Base-by-base conservation (phyloP, 345 rosid genomes). In the Rhizophora apiculata region DNA sequence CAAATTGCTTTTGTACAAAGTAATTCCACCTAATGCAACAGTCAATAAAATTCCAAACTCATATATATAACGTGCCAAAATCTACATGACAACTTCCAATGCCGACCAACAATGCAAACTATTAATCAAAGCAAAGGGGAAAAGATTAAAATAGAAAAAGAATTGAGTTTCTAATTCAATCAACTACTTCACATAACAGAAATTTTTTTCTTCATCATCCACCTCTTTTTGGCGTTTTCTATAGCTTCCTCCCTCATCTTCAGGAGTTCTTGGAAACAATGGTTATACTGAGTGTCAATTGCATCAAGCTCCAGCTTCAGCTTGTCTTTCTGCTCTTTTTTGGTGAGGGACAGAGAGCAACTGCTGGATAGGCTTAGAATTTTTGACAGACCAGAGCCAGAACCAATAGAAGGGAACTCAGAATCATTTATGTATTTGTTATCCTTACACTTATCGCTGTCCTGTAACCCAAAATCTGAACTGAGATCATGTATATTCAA, bases 191-290 rank as follows among this genome's bases (percentile, higher is more conserved):
- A 79, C 62, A 69, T 52, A 24, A 71, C 68, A 6, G 75, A 72
- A 31, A 71, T 70, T 68, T 80, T 84, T 79, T 83, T 87, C 81
- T 78, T 82, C 24, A 74, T 55, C 8, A 81, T 64, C 97, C 97
- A 89, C 77, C 80, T 89, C 71, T 75, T 82, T 64, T 82, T 84
- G 67, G 87, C 89, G 64, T 72, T 79, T 70, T 76, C 88, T 58
- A 85, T 80, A 19, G 88, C 95, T 69, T 82, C 96, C 67, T 89
- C 96, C 70, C 86, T 86, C 75, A 81, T 70, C 85, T 77, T 87
- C 76, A 74, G 6, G 11, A 91, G 87, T 75, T 89, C 90, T 60
- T 81, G 86, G 57, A 86, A 68, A 68, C 86, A 86, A 64, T 83
- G 83, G 48, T 78, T 75, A 77, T 80, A 89, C 61, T 85, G 88